Base-by-base conservation (phyloP, 805 yeast genomes). In the Maudiozyma pseudohumilis region DNA sequence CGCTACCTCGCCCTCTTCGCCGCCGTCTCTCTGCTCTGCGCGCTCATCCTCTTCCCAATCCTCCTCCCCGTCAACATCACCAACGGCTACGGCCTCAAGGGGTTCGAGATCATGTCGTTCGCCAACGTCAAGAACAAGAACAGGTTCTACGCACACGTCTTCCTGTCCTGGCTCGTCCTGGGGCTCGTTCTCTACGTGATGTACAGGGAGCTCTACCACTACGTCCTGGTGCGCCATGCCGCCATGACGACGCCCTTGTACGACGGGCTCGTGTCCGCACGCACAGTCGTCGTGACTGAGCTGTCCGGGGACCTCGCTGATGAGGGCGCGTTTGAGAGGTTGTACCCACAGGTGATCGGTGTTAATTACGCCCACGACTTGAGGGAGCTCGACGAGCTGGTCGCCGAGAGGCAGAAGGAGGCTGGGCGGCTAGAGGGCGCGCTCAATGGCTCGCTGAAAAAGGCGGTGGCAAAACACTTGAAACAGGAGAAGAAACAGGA, bases 31-130 rank as follows among this genome's bases (percentile, higher is more conserved):
- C 44, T 76, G 9, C 20, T 75, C 6, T 77, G 77, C 2, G 72
- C 77, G 35, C 36, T 74, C 10, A 46, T 80, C 17, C 46, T 76
- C 17, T 75, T 82, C 72, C 88, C 88, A 24, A 67, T 83, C 36
- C 62, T 83, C 38, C 69, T 83, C 49, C 80, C 94, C 0, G 75
- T 83, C 29, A 77, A 80, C 58, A 87, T 86, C 13, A 73, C 86
- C 6, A 77, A 80, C 45, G 82, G 85, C 20, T 64, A 69, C 34
- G 56, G 63, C 35, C 47, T 61, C 24, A 39, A 54, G 30, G 89
- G 88, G 6, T 79, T 83, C 44, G 81, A 80, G 48, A 61, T 77
- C 22, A 63, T 83, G 37, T 66, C 85, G 1, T 77, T 69, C 50
- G 65, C 83, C 22, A 80, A 82, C 48, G 76, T 80, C 23, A 64